These are phyloP conservation scores for Euphorbia schlechtendalii DNA, from an alignment of 441 rosid genomes.

Conservation along the genomic window DNA sequence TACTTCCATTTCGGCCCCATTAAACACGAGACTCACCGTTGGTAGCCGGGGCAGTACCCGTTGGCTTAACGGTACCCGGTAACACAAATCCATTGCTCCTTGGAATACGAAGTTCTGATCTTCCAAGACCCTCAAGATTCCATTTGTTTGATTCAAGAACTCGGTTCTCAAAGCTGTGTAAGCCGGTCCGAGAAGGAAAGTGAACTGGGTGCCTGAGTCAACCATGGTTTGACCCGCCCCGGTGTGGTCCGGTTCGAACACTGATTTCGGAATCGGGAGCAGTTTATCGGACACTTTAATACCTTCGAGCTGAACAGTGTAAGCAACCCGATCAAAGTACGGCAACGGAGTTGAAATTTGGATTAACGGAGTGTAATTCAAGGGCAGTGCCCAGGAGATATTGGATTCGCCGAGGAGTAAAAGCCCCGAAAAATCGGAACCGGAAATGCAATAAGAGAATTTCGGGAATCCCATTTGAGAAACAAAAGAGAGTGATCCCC, in stretches of 20 bases:
- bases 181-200: slow-evolving; percentile 76
- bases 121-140: slow-evolving; percentile 42
- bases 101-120: slow-evolving; percentile 69
- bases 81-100: slow-evolving; percentile 88
- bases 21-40: slow-evolving; percentile 51
- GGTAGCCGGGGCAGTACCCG: slow-evolving; percentile 41
- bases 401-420: slow-evolving; percentile 71
- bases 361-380: slow-evolving; percentile 72
- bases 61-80: slow-evolving; percentile 31
- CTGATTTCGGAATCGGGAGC: slow-evolving; percentile 52
- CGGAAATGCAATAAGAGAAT: slow-evolving; percentile 85
- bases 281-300: slow-evolving; percentile 54
- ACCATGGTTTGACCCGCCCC: slow-evolving; percentile 97
- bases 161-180: slow-evolving; percentile 54
- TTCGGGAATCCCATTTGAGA: slow-evolving; percentile 69
- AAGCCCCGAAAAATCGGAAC: slow-evolving; percentile 55
- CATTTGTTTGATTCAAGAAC: slow-evolving; percentile 51
- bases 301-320: slow-evolving; percentile 82
- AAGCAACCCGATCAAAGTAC: slow-evolving; percentile 78
- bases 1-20: slow-evolving; percentile 70
- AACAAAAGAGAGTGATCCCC: slow-evolving; percentile 72
- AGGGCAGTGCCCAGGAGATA: slow-evolving; percentile 41
- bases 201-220: slow-evolving; percentile 87
- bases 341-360: slow-evolving; percentile 59
- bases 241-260: slow-evolving; percentile 73